phyloP scores from a whole-genome alignment of 768 basidiomycete genomes.

The Rhodotorula paludigena region DNA sequence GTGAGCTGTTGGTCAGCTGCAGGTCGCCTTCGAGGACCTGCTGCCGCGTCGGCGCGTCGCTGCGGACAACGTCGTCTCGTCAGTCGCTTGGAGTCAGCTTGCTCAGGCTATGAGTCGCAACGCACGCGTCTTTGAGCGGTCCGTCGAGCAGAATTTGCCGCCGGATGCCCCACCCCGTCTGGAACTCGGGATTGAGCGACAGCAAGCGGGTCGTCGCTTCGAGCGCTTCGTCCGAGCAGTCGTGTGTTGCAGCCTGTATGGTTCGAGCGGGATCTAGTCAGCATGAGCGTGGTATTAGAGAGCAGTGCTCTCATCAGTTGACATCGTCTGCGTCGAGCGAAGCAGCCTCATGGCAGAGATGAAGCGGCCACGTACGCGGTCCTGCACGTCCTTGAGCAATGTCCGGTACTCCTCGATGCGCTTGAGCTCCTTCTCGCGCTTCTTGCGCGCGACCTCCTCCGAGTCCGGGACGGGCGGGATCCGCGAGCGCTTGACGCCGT shows the following conservation, averaged over 20 bases:
- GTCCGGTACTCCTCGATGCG: constrained; percentile 72
- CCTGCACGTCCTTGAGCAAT: constrained; percentile 57
- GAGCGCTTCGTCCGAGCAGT: constrained; percentile 70
- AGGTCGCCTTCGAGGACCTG: constrained; percentile 67
- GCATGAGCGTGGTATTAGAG: not conserved
- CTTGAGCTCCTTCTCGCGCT: constrained; percentile 57
- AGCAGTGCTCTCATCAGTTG: not conserved
- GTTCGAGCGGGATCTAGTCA: not conserved
- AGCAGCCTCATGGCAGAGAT: not conserved
- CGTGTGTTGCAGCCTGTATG: constrained; percentile 62
- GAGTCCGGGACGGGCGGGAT: constrained; percentile 41
- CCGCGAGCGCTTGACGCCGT: constrained; percentile 48
- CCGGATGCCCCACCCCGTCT: constrained; percentile 93
- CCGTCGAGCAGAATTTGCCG: constrained; percentile 69
- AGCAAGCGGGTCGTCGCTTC: constrained; percentile 71
- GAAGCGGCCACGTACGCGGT: constrained; percentile 46
- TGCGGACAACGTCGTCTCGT: constrained; percentile 47
- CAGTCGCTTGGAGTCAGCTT: not conserved
- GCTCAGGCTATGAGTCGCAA: not conserved
- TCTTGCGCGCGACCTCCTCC: constrained; percentile 34
- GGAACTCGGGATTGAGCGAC: constrained; percentile 86
- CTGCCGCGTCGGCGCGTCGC: constrained; percentile 61
- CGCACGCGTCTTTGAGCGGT: constrained; percentile 7
- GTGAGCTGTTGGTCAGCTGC: constrained; percentile 68
- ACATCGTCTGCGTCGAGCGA: not conserved